Conservation (phyloP, 768 basidiomycete species). For the Rhizopogon vesiculosus region DNA sequence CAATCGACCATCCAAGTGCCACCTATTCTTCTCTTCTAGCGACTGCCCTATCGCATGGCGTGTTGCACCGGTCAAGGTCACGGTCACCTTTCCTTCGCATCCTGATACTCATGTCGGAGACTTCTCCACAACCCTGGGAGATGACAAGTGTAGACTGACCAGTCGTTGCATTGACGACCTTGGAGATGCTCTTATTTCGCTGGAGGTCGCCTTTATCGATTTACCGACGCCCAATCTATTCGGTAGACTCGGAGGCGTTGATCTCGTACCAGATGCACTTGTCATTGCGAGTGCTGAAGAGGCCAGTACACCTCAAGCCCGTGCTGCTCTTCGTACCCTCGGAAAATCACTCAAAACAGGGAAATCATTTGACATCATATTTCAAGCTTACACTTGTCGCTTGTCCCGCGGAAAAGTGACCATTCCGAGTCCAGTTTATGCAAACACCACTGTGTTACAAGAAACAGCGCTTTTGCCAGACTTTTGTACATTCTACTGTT, state of each 20-base stretch:
- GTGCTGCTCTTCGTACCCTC: not conserved
- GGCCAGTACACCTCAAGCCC: not conserved
- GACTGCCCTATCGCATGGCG: not conserved
- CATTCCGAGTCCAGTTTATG: not conserved
- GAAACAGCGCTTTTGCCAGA: too few species aligned
- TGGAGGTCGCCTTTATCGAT: not conserved
- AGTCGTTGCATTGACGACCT: too few species aligned
- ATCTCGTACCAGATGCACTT: too few species aligned
- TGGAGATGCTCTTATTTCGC: not conserved
- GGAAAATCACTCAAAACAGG: constrained; percentile 2
- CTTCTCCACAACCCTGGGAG: not conserved
- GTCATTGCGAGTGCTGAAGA: too few species aligned
- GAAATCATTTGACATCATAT: constrained; percentile 4
- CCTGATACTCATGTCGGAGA: not conserved
- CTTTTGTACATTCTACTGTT: too few species aligned
- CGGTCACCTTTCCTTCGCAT: not conserved
- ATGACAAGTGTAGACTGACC: not conserved
- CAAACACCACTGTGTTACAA: not conserved
- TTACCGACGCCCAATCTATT: not conserved
- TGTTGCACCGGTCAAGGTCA: not conserved
- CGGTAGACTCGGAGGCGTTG: too few species aligned
- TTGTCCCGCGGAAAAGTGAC: not conserved
- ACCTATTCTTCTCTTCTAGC: not conserved
- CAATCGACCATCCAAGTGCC: too few species aligned
- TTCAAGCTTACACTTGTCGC: not conserved